phyloP scores from a whole-genome alignment of 2,329 filamentous ascomycete species.

The Colletotrichum zoysiae region DNA sequence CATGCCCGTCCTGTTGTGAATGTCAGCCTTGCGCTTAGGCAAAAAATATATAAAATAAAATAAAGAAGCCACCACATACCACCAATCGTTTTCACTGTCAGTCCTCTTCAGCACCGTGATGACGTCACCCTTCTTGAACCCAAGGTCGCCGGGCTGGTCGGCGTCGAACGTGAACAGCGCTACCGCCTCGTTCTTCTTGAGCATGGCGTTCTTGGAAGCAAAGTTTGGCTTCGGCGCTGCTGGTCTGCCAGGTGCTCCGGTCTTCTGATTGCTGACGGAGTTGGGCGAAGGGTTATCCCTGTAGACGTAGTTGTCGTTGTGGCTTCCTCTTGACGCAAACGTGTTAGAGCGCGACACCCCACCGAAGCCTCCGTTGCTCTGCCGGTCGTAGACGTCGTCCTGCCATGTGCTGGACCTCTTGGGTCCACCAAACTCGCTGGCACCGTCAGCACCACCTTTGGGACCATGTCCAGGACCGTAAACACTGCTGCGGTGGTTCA shows the following conservation, averaged over 20 bases:
- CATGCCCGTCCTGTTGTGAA: constrained; percentile 78
- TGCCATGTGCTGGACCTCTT: constrained; percentile 78
- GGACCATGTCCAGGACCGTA: constrained; percentile 48
- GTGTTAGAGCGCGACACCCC: constrained; percentile 65
- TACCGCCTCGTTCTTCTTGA: constrained; percentile 84
- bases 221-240: constrained; percentile 93
- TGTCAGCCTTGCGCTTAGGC: constrained; percentile 1
- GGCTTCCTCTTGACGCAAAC: constrained; percentile 56
- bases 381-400: constrained; percentile 80
- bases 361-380: constrained; percentile 50
- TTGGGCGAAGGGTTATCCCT: constrained; percentile 55
- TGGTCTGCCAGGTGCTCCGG: constrained; percentile 77
- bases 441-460: constrained; percentile 43
- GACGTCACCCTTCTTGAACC: constrained; percentile 90
- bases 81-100: constrained; percentile 95
- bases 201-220: constrained; percentile 65
- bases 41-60: not conserved
- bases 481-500: constrained; percentile 49
- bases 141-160: constrained; percentile 91
- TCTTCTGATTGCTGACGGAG: constrained; percentile 54
- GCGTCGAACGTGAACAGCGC: constrained; percentile 95
- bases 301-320: constrained; percentile 66
- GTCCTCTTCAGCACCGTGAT: constrained; percentile 97
- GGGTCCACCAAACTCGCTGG: constrained; percentile 68
- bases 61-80: constrained; percentile 65